These are phyloP conservation scores for Ziziphus jujuba DNA, from an alignment of 306 rosid species.

Conservation along the genomic window DNA sequence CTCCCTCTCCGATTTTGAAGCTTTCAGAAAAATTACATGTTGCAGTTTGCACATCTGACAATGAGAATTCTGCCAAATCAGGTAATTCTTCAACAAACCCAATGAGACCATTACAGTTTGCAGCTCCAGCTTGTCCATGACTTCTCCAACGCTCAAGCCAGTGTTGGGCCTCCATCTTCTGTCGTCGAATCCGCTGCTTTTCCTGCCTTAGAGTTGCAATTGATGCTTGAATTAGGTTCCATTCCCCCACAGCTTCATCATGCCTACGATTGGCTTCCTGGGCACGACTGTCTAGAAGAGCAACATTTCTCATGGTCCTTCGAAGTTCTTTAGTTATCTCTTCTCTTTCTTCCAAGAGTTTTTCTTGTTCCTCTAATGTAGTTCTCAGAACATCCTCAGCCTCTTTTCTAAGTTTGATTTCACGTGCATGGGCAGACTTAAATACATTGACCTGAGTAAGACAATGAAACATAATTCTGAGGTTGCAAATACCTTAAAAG, in stretches of 20 bases:
- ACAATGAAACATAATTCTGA: conserved; percentile 5
- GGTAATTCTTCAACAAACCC: conserved; percentile 52
- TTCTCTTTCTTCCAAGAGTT: conserved; percentile 50
- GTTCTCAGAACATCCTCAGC: conserved; percentile 52
- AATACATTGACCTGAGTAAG: conserved; percentile 50
- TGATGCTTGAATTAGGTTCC: conserved; percentile 59
- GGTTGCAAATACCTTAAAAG: conserved; percentile 11
- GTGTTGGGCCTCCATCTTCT: conserved; percentile 59
- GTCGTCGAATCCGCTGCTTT: conserved; percentile 59
- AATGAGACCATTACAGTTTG: conserved; percentile 39
- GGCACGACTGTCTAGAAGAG: conserved; percentile 55
- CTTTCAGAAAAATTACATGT: conserved; percentile 82
- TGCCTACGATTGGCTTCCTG: conserved; percentile 57
- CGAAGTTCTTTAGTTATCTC: conserved; percentile 41
- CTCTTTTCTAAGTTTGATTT: conserved; percentile 55
- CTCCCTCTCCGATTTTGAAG: conserved; percentile 66
- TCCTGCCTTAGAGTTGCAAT: conserved; percentile 60
- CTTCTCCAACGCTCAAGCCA: conserved; percentile 80
- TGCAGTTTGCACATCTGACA: conserved; percentile 66
- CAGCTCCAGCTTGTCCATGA: conserved; percentile 51
- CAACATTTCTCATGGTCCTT: conserved; percentile 59
- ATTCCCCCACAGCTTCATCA: conserved; percentile 57
- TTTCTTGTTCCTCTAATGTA: conserved; percentile 52
- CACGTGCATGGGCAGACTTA: conserved; percentile 48
- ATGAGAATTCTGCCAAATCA: conserved; percentile 63